Evolutionary conservation across 768 basidiomycete genomes (phyloP).

Genomic region (Chalciporus pseudorubinellus): DNA sequence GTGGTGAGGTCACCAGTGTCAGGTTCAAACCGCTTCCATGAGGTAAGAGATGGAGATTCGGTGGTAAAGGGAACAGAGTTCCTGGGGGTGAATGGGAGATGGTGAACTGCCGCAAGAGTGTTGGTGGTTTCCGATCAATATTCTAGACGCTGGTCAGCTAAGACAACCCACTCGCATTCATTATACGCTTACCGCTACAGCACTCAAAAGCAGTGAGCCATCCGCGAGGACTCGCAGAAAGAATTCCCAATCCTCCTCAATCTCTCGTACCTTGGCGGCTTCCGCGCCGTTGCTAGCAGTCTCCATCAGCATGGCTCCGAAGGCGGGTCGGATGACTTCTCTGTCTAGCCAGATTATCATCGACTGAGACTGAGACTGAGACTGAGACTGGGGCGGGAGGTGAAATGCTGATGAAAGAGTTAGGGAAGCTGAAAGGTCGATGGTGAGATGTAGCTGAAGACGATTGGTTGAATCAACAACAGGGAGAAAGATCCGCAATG

Average conservation of each 20-base stretch:
- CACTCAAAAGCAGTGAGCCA: constrained; percentile 71
- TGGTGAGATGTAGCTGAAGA: constrained; percentile 78
- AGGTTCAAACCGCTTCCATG: constrained; percentile 41
- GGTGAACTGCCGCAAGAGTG: constrained; percentile 71
- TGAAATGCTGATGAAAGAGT: constrained; percentile 19
- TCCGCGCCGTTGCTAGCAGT: background rate
- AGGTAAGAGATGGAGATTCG: constrained; percentile 53
- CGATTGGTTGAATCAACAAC: constrained; percentile 83
- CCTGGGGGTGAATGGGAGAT: constrained; percentile 61
- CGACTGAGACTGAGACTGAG: constrained; percentile 44
- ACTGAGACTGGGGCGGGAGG: constrained; percentile 39
- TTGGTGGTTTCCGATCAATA: constrained; percentile 85
- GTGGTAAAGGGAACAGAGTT: constrained; percentile 46
- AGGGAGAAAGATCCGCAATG: constrained; percentile 81
- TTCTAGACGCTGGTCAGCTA: constrained; percentile 50
- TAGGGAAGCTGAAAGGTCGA: constrained; percentile 69
- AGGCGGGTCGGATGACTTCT: constrained; percentile 49
- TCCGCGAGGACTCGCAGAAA: constrained; percentile 72
- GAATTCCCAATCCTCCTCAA: constrained; percentile 73
- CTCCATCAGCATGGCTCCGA: constrained; percentile 45
- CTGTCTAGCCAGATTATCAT: constrained; percentile 70
- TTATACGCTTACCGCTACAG: constrained; percentile 58
- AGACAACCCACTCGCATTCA: background rate
- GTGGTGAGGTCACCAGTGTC: constrained; percentile 64
- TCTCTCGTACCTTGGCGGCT: constrained; percentile 52